Percentiles rank a stretch among this genome's conserved stretches.
Conservation (phyloP, 2,329 filamentous ascomycete genomes). For the Neofusicoccum kwambonambiense region DNA sequence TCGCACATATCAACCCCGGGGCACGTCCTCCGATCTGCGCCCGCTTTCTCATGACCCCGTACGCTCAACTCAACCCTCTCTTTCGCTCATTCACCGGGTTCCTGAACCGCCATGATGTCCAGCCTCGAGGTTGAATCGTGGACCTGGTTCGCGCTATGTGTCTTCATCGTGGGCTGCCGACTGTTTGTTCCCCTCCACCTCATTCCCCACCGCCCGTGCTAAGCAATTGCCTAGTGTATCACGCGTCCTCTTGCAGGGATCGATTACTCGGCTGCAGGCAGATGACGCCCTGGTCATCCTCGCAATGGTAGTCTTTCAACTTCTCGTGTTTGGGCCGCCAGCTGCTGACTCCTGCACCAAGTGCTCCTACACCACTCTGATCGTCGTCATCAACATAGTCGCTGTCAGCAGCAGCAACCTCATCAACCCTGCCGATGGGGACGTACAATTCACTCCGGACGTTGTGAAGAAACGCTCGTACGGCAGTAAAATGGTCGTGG, state of each 20-base stretch:
- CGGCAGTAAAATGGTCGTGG: conserved; percentile 57
- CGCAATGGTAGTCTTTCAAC: conserved; percentile 29
- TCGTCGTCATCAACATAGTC: conserved; percentile 33
- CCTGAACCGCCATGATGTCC: neutral
- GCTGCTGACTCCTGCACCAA: conserved; percentile 17
- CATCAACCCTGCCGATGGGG: conserved; percentile 33
- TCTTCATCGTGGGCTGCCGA: conserved; percentile 30
- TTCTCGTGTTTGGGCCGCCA: too few species aligned
- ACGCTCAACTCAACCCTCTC: neutral
- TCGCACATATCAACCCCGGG: neutral
- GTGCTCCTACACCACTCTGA: conserved; percentile 34
- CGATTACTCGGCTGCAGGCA: conserved; percentile 25
- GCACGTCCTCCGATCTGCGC: neutral
- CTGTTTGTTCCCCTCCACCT: conserved; percentile 34
- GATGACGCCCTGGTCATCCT: conserved; percentile 38
- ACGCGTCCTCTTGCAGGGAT: conserved; percentile 31
- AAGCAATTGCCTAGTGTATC: conserved; percentile 33
- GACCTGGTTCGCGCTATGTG: conserved; percentile 46
- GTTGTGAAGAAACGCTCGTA: conserved; percentile 45
- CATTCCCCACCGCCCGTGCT: conserved; percentile 35
- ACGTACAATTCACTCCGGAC: conserved; percentile 32
- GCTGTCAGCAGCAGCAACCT: conserved; percentile 36
- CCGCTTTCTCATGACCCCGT: neutral
- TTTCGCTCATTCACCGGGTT: neutral
- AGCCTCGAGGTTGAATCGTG: conserved; percentile 44